Conservation (phyloP, 148 eudicot genomes). For the Bassia scoparia region DNA sequence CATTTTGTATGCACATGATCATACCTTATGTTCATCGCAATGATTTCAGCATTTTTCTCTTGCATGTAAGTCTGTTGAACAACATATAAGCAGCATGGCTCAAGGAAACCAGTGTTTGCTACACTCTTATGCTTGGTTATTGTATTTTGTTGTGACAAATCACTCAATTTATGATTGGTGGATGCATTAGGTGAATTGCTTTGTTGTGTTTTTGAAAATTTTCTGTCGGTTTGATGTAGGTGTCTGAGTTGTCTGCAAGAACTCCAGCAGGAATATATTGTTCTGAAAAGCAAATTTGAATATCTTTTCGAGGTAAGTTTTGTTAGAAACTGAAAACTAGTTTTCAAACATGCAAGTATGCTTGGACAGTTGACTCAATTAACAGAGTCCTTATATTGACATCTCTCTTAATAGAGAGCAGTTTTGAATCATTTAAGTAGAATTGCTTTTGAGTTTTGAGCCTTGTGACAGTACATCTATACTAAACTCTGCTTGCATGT, state of each 20-base stretch:
- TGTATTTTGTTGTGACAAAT: not conserved
- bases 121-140: not conserved
- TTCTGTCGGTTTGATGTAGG: constrained; percentile 24
- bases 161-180: not conserved
- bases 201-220: not conserved
- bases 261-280: constrained; percentile 31
- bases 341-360: not conserved
- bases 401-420: too few relatives aligned
- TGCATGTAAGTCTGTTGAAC: not conserved
- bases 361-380: not conserved
- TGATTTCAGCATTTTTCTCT: not conserved
- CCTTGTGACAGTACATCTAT: too few relatives aligned
- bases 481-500: too few relatives aligned
- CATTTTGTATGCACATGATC: not conserved
- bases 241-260: constrained; percentile 32
- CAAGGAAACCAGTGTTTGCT: not conserved
- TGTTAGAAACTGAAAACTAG: not conserved
- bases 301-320: constrained; percentile 32
- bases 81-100: too few relatives aligned
- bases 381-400: not conserved
- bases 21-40: not conserved
- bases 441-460: too few relatives aligned
- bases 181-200: not conserved
- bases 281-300: constrained; percentile 30
- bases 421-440: too few relatives aligned